phyloP scores from a whole-genome alignment of 2,329 filamentous ascomycete species.

The Alternaria sp. region DNA sequence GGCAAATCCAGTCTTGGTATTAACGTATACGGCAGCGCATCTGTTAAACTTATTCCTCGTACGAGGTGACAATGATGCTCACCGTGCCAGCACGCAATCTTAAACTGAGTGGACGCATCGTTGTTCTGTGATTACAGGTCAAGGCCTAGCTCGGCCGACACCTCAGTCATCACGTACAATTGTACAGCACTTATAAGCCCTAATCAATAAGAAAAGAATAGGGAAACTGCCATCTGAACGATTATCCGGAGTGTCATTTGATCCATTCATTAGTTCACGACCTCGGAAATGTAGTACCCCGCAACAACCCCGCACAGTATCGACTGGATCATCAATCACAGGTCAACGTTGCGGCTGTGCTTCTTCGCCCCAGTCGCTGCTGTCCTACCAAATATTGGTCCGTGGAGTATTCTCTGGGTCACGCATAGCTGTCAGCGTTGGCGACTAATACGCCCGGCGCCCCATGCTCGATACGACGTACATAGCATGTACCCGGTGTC shows the following conservation, averaged over 20 bases:
- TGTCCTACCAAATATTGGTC: background rate
- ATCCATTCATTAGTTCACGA: background rate
- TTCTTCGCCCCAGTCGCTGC: background rate
- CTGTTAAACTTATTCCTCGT: too few relatives aligned
- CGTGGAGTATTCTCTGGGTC: too few relatives aligned
- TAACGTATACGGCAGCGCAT: too few relatives aligned
- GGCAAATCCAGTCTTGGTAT: too few relatives aligned
- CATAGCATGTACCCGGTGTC: background rate
- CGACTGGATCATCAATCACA: background rate
- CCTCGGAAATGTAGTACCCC: background rate
- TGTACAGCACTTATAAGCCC: background rate
- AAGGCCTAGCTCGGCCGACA: background rate
- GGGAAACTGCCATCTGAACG: fast-evolving
- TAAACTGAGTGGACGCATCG: too few relatives aligned
- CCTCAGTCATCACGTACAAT: background rate
- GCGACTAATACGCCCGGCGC: background rate
- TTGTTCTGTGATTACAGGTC: too few relatives aligned
- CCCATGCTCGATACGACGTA: background rate
- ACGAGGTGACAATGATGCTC: too few relatives aligned
- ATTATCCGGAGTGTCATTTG: background rate
- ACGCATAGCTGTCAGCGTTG: background rate
- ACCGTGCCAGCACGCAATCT: too few relatives aligned
- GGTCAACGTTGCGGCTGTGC: background rate
- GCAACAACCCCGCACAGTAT: conserved; percentile 4
- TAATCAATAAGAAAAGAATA: background rate